Evolutionary conservation across 768 basidiomycete species (phyloP), one percentile per base, ranked within the genome.

Genomic region (Suillus weaverae): DNA sequence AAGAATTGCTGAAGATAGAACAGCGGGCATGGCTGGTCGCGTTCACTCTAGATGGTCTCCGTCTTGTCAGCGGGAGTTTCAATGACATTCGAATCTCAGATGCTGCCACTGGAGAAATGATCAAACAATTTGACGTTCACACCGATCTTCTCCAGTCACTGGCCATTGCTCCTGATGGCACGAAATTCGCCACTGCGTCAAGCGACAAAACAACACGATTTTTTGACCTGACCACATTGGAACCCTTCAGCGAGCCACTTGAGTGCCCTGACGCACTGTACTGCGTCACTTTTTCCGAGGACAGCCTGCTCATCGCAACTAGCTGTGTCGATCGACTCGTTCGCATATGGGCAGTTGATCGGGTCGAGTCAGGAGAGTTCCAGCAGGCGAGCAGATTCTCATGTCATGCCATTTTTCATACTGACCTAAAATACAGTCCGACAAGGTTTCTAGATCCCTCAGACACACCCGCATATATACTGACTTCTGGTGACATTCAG

Each of bases 251-350:
- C 14, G 32, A 33, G 13, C 36, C 39, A 35, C 60, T 61, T 46
- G 36, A 61, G 10, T 26, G 35, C 35, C 36, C 36, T 5, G 60
- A 30, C 3, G 26, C 32, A 26, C 5, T 26, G 18, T 20, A 61
- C 43, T 61, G 60, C 16, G 39, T 20, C 32, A 18, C 35, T 46
- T 44, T 61, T 30, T 33, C 60, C 2, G 26, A 46, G 8, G 88
- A 89, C 68, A 89, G 90, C 4, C 80, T 78, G 44, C 78, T 81
- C 66, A 88, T 92, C 55, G 83, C 85, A 36, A 89, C 87, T 0
- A 91, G 91, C 8, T 84, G 84, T 59, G 80, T 92, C 48, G 92
- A 94, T 72, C 89, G 86, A 1, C 83, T 92, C 51, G 89, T 94
- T 62, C 83, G 91, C 56, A 88, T 93, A n/a, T 93, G 92, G 91